Evolutionary conservation across 2,329 filamentous ascomycete species (phyloP).

Genomic region (Trichoderma sp.): DNA sequence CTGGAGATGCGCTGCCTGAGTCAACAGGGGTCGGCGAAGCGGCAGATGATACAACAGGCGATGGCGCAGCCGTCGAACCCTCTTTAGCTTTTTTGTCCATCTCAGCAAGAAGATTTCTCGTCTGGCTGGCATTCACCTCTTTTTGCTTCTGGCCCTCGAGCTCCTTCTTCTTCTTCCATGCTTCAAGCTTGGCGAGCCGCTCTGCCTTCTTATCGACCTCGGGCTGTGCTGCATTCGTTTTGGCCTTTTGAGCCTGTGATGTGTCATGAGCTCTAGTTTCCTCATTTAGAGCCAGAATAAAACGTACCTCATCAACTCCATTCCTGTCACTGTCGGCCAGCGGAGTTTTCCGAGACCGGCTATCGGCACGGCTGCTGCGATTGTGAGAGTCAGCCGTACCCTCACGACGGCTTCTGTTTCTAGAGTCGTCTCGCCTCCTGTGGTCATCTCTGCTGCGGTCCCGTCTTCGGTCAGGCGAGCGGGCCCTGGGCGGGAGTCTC

Average conservation of each 20-base stretch:
- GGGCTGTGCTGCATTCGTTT: conserved; percentile 52
- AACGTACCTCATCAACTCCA: conserved; percentile 51
- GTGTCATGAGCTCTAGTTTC: conserved; percentile 31
- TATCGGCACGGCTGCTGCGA: conserved; percentile 67
- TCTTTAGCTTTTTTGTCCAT: conserved; percentile 70
- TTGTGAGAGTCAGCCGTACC: conserved; percentile 70
- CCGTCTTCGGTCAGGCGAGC: conserved; percentile 61
- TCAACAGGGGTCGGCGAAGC: conserved; percentile 50
- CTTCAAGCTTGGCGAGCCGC: conserved; percentile 77
- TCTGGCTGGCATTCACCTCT: conserved; percentile 64
- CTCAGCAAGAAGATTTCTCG: conserved; percentile 68
- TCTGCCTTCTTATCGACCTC: conserved; percentile 77
- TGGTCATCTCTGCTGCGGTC: conserved; percentile 66
- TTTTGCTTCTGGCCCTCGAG: conserved; percentile 72
- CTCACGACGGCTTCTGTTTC: conserved; percentile 63
- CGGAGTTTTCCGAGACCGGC: conserved; percentile 54
- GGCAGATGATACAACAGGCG: conserved; percentile 55
- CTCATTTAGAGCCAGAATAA: neutral
- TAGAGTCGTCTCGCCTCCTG: conserved; percentile 73
- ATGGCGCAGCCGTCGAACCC: conserved; percentile 46
- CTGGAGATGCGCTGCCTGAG: conserved; percentile 52
- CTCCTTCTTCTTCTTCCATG: conserved; percentile 90
- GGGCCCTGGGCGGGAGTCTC: conserved; percentile 58
- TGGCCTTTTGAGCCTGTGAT: conserved; percentile 54
- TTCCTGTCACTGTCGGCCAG: conserved; percentile 50